Percentiles rank a stretch among this genome's conserved stretches.
Evolutionary conservation across 306 rosid genomes (phyloP).

Genomic region (Adenanthera pavonina): DNA sequence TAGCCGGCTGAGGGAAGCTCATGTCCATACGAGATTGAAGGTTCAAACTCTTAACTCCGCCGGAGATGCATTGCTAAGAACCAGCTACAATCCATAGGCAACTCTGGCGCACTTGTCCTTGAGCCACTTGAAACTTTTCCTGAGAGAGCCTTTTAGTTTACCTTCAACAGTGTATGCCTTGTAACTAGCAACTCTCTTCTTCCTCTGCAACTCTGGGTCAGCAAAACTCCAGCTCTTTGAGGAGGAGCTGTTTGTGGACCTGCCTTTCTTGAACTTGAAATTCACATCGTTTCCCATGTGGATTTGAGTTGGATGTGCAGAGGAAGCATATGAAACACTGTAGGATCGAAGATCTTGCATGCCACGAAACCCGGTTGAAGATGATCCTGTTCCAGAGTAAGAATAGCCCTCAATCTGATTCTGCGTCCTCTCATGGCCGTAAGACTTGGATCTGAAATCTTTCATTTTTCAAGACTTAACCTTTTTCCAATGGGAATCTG

Average conservation of each 20-base stretch:
- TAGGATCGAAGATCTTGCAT: conserved; percentile 82
- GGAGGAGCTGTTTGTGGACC: conserved; percentile 62
- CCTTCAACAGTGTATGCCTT: conserved; percentile 91
- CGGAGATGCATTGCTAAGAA: not conserved
- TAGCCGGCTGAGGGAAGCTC: conserved; percentile 20
- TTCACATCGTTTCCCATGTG: conserved; percentile 49
- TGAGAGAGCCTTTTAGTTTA: conserved; percentile 56
- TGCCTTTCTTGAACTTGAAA: conserved; percentile 75
- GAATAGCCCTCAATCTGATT: conserved; percentile 49
- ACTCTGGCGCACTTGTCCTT: conserved; percentile 73
- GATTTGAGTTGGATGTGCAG: conserved; percentile 58
- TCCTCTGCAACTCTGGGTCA: conserved; percentile 93
- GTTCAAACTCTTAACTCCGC: conserved; percentile 8
- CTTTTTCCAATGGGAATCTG: conserved; percentile 23
- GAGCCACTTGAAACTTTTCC: conserved; percentile 74
- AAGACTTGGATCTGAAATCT: conserved; percentile 80
- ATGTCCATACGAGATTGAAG: conserved; percentile 9
- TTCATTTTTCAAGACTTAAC: conserved; percentile 42
- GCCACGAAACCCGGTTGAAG: conserved; percentile 38
- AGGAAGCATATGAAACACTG: conserved; percentile 85
- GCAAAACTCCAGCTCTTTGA: conserved; percentile 75
- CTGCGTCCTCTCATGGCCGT: conserved; percentile 65
- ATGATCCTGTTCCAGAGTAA: conserved; percentile 44
- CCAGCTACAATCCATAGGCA: conserved; percentile 68
- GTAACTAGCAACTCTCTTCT: conserved; percentile 89